phyloP scores from a whole-genome alignment of 805 yeast genomes.

The Maudiozyma bulderi region DNA sequence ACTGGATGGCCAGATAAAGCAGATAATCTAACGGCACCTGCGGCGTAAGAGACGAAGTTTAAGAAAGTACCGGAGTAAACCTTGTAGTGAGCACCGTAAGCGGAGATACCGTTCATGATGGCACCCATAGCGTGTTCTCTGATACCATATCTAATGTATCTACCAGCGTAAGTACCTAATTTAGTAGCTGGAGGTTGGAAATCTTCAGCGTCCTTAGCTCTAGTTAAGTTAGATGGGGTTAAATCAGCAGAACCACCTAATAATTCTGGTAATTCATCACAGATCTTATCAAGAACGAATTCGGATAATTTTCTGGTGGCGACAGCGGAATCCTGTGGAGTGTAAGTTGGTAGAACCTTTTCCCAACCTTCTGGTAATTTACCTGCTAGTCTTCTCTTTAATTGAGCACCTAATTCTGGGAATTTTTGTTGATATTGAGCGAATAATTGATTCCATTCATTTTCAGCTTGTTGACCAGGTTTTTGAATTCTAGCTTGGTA shows the following conservation, averaged over 20 bases:
- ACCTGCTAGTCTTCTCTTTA: conserved; percentile 66
- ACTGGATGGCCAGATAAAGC: conserved; percentile 78
- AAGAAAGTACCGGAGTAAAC: conserved; percentile 97
- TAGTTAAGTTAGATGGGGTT: conserved; percentile 93
- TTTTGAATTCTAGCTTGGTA: conserved; percentile 45
- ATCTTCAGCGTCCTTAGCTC: conserved; percentile 74
- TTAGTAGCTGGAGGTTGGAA: conserved; percentile 82
- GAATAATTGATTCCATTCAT: conserved; percentile 63
- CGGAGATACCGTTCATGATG: conserved; percentile 92
- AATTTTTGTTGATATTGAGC: conserved; percentile 53
- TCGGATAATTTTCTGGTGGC: conserved; percentile 95
- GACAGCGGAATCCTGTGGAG: conserved; percentile 66
- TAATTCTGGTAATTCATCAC: conserved; percentile 69
- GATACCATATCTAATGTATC: conserved; percentile 95
- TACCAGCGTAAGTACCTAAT: conserved; percentile 79
- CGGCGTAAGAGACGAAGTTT: conserved; percentile 80
- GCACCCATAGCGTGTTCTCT: conserved; percentile 99
- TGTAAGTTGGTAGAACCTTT: conserved; percentile 66
- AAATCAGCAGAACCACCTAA: conserved; percentile 98
- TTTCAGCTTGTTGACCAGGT: conserved; percentile 59
- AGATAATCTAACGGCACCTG: conserved; percentile 79
- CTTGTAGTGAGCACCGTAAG: conserved; percentile 76
- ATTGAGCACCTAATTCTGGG: conserved; percentile 73
- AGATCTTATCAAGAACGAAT: conserved; percentile 55
- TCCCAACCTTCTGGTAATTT: conserved; percentile 81